Base-by-base conservation (phyloP, 345 rosid genomes). In the Leavenworthia alabamica region DNA sequence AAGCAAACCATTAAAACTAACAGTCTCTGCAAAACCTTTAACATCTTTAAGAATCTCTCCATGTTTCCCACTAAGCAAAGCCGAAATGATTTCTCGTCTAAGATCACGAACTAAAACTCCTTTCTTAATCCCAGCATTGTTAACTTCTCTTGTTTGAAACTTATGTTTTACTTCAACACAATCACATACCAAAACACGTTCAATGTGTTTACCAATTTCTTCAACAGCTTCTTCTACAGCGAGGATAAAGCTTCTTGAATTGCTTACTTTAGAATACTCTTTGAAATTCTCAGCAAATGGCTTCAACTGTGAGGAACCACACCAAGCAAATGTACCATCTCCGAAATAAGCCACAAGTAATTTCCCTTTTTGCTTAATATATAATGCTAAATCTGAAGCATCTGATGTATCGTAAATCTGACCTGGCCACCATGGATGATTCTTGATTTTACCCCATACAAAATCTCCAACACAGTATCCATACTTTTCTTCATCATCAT, bases 351-450 rank as follows among this genome's bases (percentile, higher is more conserved):
- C 94, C 20, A 93, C 96, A 8, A 93, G 96, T 23, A 81, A 50
- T 57, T 79, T 84, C 41, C 80, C 83, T 19, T 59, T 81, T 26
- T 72, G 82, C 55, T 75, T 81, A 2, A 74, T 60, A 81, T 80
- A 85, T 48, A 71, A 58, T 0, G 97, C 96, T 67, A 62, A 64
- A 10, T 87, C 88, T 1, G 99, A 89, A 28, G 99, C 96, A 75
- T 82, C 78, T 0, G 70, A 67, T 9, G 86, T 74, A 75, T 87
- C 88, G 44, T 87, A 85, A 31, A 93, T 55, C 86, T 82, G 88
- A 23, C 97, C 99, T 0, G 99, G 99, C 99, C 99, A 93, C 99
- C 99, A 93, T 26, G 97, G 97, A 68, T 93, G 88, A 53, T 81
- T 85, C 81, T 73, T 87, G 67, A 89, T 80, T 76, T 89, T 93